Base-by-base conservation (phyloP, 1,284 basidiomycete species). In the Entoloma clypeatum region DNA sequence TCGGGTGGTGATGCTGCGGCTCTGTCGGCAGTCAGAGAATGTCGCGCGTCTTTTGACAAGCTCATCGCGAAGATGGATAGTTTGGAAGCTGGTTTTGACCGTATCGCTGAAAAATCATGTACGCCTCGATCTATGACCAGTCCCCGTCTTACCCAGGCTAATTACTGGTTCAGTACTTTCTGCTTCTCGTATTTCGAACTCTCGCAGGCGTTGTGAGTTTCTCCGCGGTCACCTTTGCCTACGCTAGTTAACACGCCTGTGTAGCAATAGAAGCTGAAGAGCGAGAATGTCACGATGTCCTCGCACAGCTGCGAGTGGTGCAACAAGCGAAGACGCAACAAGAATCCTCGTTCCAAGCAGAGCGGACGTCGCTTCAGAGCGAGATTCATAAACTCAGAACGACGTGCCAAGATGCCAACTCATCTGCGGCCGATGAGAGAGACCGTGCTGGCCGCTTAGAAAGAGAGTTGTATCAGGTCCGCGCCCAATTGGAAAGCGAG, bases 91-190 rank as follows among this genome's bases (percentile, higher is more conserved):
- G 80, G 81, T 2, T 89, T 92, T 54, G 89, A 92, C 52, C 74
- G 79, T 45, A 81, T 91, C 51, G 84, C 86, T 10, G 87, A 90
- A 55, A 74, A 81, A 32, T 86, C 86, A 43, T 63, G 88, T 90
- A 57, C 47, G 84, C 72, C 32, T 21, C 43, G 29, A 14, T 33
- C n/a, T 17, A 35, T 25, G 28, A 26, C 45, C 22, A 29, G 13
- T 44, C 13, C 30, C 38, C 26, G 35, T 34, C 13, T 18, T 32
- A 27, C 30, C 40, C 26, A 32, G 3, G 19, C 28, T 37, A 38
- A 41, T 41, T 13, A 33, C 43, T 31, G 19, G 37, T 47, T 10
- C 36, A 87, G 86, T 89, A 24, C 68, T 89, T 24, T 89, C 86
- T 13, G 71, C 80, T 28, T 88, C 86, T 8, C 68, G 83, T 16